Evolutionary conservation across 768 basidiomycete species (phyloP).

Genomic region (Lentinula raphanica): DNA sequence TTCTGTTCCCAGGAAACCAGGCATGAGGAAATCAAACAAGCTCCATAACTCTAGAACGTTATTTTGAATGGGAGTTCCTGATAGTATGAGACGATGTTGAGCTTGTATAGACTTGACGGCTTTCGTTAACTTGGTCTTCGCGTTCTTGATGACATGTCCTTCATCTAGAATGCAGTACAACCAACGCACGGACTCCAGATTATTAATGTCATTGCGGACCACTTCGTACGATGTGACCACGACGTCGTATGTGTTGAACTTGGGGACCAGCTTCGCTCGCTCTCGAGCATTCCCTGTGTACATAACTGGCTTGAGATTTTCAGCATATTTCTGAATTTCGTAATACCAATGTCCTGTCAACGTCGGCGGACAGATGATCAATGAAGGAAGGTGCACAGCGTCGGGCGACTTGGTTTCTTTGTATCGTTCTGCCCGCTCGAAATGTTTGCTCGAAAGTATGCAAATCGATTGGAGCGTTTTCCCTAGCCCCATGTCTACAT

Average conservation of each 20-base stretch:
- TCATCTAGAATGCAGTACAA: constrained; percentile 97
- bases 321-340: constrained; percentile 89
- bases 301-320: constrained; percentile 76
- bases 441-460: constrained; percentile 90
- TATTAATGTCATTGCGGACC: constrained; percentile 87
- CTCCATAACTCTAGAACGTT: constrained; percentile 99
- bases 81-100: constrained; percentile 90
- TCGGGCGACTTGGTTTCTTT: constrained; percentile 66
- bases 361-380: constrained; percentile 95
- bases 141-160: constrained; percentile 98
- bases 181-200: constrained; percentile 73
- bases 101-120: constrained; percentile 89
- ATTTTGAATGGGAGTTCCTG: constrained; percentile 98
- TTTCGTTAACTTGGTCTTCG: constrained; percentile 95
- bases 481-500: constrained; percentile 93
- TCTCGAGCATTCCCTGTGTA: constrained; percentile 89
- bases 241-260: constrained; percentile 72
- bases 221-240: constrained; percentile 98
- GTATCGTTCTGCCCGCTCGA: constrained; percentile 72
- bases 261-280: constrained; percentile 60
- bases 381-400: constrained; percentile 81
- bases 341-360: constrained; percentile 99
- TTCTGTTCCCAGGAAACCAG: constrained; percentile 97
- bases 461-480: constrained; percentile 98
- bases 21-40: constrained; percentile 98